These are phyloP conservation scores for Globisporangium orthogonon DNA, from an alignment of 352 stramenopile genomes.

Conservation along the genomic window DNA sequence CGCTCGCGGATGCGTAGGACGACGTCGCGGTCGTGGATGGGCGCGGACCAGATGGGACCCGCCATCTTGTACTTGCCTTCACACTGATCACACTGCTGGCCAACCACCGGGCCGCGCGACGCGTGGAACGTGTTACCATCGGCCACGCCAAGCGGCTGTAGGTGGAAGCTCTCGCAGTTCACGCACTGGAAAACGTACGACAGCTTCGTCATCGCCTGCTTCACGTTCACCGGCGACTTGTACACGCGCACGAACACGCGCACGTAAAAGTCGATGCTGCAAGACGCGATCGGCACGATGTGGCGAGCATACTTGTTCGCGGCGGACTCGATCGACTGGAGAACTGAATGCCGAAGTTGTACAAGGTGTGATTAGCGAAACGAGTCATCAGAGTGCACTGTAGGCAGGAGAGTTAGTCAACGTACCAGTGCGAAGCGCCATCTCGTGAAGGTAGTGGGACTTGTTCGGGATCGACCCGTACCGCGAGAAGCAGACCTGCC, in stretches of 20 bases:
- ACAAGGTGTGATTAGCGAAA: neutral
- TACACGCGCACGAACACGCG: slow-evolving; percentile 99
- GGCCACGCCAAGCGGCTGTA: slow-evolving; percentile 90
- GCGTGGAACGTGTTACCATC: slow-evolving; percentile 85
- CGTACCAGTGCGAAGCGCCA: slow-evolving; percentile 78
- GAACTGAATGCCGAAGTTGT: slow-evolving; percentile 86
- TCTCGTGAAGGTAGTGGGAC: slow-evolving; percentile 85
- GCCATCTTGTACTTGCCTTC: slow-evolving; percentile 87
- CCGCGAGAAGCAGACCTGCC: slow-evolving; percentile 69
- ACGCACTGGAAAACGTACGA: slow-evolving; percentile 90
- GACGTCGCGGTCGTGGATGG: slow-evolving; percentile 92
- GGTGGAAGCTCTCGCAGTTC: slow-evolving; percentile 96
- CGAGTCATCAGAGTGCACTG: too few relatives aligned
- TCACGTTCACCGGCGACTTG: slow-evolving; percentile 93
- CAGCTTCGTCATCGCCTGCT: slow-evolving; percentile 90
- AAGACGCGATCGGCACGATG: slow-evolving; percentile 96
- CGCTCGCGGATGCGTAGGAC: slow-evolving; percentile 78
- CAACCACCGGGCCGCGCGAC: slow-evolving; percentile 63
- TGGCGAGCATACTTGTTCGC: slow-evolving; percentile 95
- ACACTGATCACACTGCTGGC: slow-evolving; percentile 74
- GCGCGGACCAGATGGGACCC: slow-evolving; percentile 96
- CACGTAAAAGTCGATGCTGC: slow-evolving; percentile 99
- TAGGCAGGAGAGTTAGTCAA: neutral
- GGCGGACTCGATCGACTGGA: slow-evolving; percentile 93
- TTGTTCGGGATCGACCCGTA: slow-evolving; percentile 86